Base-by-base conservation (phyloP, 2,329 filamentous ascomycete species). In the Fusarium sp. region DNA sequence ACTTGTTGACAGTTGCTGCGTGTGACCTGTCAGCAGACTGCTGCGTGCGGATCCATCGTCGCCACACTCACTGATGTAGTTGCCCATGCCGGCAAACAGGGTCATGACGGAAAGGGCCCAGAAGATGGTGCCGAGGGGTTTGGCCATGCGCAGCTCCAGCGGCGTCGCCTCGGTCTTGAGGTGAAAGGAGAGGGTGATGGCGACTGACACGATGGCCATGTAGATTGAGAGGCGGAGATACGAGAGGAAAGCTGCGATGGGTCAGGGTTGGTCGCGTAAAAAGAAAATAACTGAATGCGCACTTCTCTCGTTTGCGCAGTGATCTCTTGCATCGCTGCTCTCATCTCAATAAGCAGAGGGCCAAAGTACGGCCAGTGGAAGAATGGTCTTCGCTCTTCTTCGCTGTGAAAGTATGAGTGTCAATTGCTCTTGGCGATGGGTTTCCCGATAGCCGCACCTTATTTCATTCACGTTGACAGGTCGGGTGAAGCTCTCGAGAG, bases 121-220 rank as follows among this genome's bases (percentile, higher is more conserved):
- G 84, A 99, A 99, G 27, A 98, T 85, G 54, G 95, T 87, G 0
- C 97, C 97, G 2, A 99, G 89, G 0, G 97, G 97, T 70, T 93
- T 88, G 0, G 97, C 93, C 83, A 98, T 92, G 50, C 89, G 90
- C 69, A 90, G 86, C 85, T 99, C 97, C 16, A 94, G 82, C 1
- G 85, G 80, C 0, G 91, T 90, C 1, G 97, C 94, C 77, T 92
- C 84, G 20, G 87, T 87, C 80, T 95, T 95, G 59, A 99, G 88
- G 80, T 99, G 96, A 82, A 99, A 99, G 16, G 94, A 97, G 60
- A 98, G 88, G 11, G 97, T 92, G 76, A 99, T 98, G 60, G 97
- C 96, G 35, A 97, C 90, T 32, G 94, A 91, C 10, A 98, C 95
- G 61, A 99, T 88, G 74, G 95, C 92, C 89, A 98, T 95, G 85